These are phyloP conservation scores for Aspergillus sp. DNA, from an alignment of 2,329 filamentous ascomycete species.

Conservation along the genomic window DNA sequence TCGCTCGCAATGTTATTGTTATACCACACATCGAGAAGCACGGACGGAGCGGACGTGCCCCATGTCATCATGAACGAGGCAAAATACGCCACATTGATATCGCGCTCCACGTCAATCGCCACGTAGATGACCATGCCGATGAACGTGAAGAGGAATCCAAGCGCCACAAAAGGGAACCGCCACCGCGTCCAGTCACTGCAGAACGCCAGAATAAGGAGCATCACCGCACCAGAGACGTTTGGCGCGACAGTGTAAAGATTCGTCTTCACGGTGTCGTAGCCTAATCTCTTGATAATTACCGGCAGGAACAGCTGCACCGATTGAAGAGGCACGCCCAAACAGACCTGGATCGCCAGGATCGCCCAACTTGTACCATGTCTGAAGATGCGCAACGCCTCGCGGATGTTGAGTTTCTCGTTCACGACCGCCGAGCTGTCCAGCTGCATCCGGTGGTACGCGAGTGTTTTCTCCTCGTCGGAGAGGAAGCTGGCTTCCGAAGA, in stretches of 20 bases:
- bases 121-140: conserved; percentile 72
- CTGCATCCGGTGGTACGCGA: conserved; percentile 36
- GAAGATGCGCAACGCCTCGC: conserved; percentile 27
- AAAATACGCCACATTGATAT: conserved; percentile 64
- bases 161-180: conserved; percentile 64
- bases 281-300: conserved; percentile 29
- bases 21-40: conserved; percentile 62
- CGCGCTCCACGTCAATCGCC: conserved; percentile 57
- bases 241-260: conserved; percentile 68
- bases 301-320: conserved; percentile 29
- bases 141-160: conserved; percentile 69
- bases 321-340: conserved; percentile 27
- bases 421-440: conserved; percentile 32
- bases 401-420: conserved; percentile 29
- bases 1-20: conserved; percentile 77
- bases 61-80: conserved; percentile 74
- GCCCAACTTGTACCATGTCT: conserved; percentile 27
- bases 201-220: conserved; percentile 69
- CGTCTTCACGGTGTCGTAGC: conserved; percentile 57
- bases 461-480: conserved; percentile 32
- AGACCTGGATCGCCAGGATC: conserved; percentile 26
- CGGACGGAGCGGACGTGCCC: conserved; percentile 61
- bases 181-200: conserved; percentile 61
- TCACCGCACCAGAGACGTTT: conserved; percentile 67
- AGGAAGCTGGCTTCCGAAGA: conserved; percentile 42